Evolutionary conservation across 2,329 filamentous ascomycete species (phyloP).

Genomic region (Fusarium sp.): DNA sequence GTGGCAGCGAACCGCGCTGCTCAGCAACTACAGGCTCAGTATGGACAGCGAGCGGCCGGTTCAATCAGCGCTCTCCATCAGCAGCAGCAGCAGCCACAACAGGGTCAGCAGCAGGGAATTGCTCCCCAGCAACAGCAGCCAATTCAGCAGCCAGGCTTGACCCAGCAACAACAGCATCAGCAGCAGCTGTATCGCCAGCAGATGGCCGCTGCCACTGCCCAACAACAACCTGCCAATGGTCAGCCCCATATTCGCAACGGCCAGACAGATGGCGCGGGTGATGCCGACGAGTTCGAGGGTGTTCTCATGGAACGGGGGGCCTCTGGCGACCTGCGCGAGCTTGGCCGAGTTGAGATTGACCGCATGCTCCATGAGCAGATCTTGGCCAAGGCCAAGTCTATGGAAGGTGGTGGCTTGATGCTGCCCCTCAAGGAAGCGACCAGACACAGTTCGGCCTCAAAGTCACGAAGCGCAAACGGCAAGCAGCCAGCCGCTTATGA

Average conservation of each 20-base stretch:
- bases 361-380: conserved; percentile 76
- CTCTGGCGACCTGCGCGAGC: conserved; percentile 65
- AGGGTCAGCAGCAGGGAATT: conserved; percentile 35
- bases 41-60: conserved; percentile 72
- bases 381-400: conserved; percentile 71
- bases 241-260: conserved; percentile 52
- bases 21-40: conserved; percentile 68
- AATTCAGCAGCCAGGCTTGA: conserved; percentile 44
- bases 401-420: conserved; percentile 83
- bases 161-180: conserved; percentile 47
- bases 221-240: conserved; percentile 50
- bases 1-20: conserved; percentile 67
- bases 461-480: conserved; percentile 40
- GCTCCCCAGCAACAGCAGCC: conserved; percentile 47
- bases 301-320: conserved; percentile 69
- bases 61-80: conserved; percentile 73
- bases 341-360: conserved; percentile 74
- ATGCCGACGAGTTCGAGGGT: conserved; percentile 68
- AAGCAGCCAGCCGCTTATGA: conserved; percentile 67
- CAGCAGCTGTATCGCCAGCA: conserved; percentile 50
- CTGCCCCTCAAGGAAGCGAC: conserved; percentile 72
- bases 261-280: conserved; percentile 81
- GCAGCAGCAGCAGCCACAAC: conserved; percentile 46
- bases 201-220: conserved; percentile 37
- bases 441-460: conserved; percentile 44